A percentile compares a stretch with the other conserved stretches of the same genome.
Evolutionary conservation across 768 basidiomycete species (phyloP).

Genomic region (Clitopilus hobsonii): DNA sequence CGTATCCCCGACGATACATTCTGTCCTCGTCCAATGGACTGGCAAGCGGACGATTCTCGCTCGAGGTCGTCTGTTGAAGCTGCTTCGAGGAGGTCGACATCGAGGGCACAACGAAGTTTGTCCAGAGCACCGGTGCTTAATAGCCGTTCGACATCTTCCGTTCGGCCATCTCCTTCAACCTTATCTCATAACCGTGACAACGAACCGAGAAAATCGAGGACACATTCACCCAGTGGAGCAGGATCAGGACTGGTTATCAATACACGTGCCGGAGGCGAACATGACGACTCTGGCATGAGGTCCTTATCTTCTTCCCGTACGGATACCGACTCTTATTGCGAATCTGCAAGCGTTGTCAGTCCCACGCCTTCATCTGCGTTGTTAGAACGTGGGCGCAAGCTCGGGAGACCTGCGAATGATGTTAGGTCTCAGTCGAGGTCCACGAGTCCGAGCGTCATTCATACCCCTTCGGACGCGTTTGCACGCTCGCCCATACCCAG

Average conservation of each 20-base stretch:
- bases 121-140: constrained; percentile 43
- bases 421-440: constrained; percentile 14
- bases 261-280: background rate
- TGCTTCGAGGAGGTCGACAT: constrained; percentile 34
- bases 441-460: constrained; percentile 41
- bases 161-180: background rate
- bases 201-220: constrained; percentile 1
- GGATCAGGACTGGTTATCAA: background rate
- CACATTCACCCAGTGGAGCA: background rate
- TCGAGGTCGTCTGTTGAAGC: constrained; percentile 27
- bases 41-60: constrained; percentile 21
- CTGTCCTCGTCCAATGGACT: constrained; percentile 14
- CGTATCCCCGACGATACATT: constrained; percentile 21
- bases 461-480: constrained; percentile 36
- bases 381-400: constrained; percentile 30
- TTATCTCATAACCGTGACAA: background rate
- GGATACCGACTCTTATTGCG: constrained; percentile 13
- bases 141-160: constrained; percentile 25
- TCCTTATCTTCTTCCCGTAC: constrained; percentile 21
- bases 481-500: constrained; percentile 11
- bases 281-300: constrained; percentile 14
- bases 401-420: constrained; percentile 13
- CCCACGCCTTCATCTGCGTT: constrained; percentile 16
- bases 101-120: constrained; percentile 40
- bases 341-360: constrained; percentile 21